A percentile compares a stretch with the other conserved stretches of the same genome.
Evolutionary conservation across 2,329 filamentous ascomycete species (phyloP).

Genomic region (Pseudogymnoascus sp.): DNA sequence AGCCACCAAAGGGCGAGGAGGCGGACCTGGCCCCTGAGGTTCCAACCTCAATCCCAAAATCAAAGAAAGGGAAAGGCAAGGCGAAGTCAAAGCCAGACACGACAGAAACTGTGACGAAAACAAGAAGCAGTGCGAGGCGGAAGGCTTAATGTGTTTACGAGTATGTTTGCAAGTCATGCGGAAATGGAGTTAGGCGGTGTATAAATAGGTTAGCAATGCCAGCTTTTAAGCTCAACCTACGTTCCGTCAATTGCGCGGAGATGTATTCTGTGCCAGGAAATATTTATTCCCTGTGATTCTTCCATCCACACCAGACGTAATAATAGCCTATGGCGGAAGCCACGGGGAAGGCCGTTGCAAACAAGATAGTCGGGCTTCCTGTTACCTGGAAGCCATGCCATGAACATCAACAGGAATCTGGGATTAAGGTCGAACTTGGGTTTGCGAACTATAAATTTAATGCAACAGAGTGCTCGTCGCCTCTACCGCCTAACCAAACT

Average conservation of each 20-base stretch:
- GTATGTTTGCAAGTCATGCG: not conserved
- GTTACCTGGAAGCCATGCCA: not conserved
- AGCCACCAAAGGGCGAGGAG: slow-evolving; percentile 21
- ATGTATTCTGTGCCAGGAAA: not conserved
- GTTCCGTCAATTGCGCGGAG: not conserved
- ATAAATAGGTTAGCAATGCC: not conserved
- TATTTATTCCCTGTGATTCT: not conserved
- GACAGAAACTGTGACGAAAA: slow-evolving; percentile 12
- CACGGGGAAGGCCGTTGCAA: not conserved
- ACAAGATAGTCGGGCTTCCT: not conserved
- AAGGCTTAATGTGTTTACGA: not conserved
- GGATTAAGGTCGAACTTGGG: not conserved
- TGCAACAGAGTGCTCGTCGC: not conserved
- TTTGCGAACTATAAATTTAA: not conserved
- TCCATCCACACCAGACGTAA: not conserved
- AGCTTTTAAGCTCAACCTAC: not conserved
- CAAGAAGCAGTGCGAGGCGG: not conserved
- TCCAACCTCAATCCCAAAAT: slow-evolving; percentile 12
- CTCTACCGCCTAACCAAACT: not conserved
- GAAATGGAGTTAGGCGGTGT: not conserved
- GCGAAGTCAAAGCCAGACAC: slow-evolving; percentile 40
- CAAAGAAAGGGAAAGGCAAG: slow-evolving; percentile 24
- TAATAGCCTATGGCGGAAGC: not conserved
- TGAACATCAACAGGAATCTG: not conserved
- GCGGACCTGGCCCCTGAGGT: slow-evolving; percentile 12